Evolutionary conservation across 441 rosid genomes (phyloP), one percentile per base, ranked within the genome.

Genomic region (Populus hybrid): DNA sequence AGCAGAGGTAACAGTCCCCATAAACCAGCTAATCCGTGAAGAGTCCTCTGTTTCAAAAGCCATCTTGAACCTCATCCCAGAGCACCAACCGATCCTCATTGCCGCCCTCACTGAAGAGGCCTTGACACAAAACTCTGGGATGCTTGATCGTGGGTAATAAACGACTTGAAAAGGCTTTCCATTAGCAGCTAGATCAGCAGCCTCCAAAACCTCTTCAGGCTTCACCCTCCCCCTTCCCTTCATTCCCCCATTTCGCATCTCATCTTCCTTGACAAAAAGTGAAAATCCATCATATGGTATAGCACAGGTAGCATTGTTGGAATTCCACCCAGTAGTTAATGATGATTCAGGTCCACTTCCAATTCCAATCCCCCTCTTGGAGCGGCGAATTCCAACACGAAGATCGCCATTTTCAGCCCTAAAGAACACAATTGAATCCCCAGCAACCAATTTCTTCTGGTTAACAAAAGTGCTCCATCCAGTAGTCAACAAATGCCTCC

Each of bases 401-500:
- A 97, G 94, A 70, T 94, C 99, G 18, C 98, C 98, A 26, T 77
- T 91, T 76, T 94, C 95, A 0, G 91, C 91, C 77, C 97, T 84
- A 73, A 92, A 81, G 82, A 97, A 97, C 67, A 97, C 99, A 30
- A 97, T 91, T 0, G 99, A 91, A 86, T 97, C 99, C 46, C 99
- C 99, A 0, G 99, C 99, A 28, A 97, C 95, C n/a, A 97, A 90
- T 81, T 92, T 97, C 92, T 97, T 97, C 87, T 90, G 94, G 83
- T 92, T 97, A 71, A 97, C 98, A 76, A 97, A 97, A 23, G 85
- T 88, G 82, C 99, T 94, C 99, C 99, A 97, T 7, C 99, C 99
- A 0, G 99, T 97, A 0, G 99, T 97, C 84, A 97, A 79, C 70
- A 97, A 88, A 85, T 97, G 99, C 24, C 99, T 87, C 23, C 99